Base-by-base conservation (phyloP, 176 grass and related monocot species). In the Ananas comosus region DNA sequence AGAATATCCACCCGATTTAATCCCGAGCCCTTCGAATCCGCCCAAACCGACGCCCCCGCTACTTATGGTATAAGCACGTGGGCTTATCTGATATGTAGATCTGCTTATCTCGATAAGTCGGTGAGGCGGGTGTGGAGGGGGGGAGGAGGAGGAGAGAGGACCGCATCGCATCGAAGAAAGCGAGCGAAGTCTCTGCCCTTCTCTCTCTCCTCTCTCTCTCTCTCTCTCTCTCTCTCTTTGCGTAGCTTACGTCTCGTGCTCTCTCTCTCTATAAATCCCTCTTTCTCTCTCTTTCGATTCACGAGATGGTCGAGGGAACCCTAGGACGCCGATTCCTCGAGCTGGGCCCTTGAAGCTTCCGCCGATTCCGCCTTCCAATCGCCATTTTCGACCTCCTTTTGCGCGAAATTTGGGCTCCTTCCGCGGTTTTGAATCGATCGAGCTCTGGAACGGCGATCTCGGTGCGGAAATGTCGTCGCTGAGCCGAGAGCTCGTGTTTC, bases 101-200 rank as follows among this genome's bases (percentile, higher is more conserved):
- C 0, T 0, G 0, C 16, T 2, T 86, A 68, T 92, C 29, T 63
- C 27, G 86, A 92, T 92, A 90, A 81, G 86, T 71, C 68, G 58
- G 70, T 90, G 89, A 59, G 48, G 51, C 71, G 78, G 75, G 74
- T 63, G 73, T 81, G 69, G 79, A 74, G 73, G 76, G 75, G 78
- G 81, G 74, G 74, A 75, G 81, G 83, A 63, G 83, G 22, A 23
- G 22, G 22, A 23, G n/a, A 85, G 86, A 85, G 83, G 93, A 87
- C 88, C 90, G 89, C 86, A 90, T 83, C 90, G 88, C 93, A 97
- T 97, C 86, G 86, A 89, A 83, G 83, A 97, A 96, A 90, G 93
- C 81, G 86, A 81, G 67, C 69, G 80, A 92, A 73, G 84, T 64
- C 83, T 90, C 80, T 82, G 77, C 73, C 70, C 49, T 75, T 49